phyloP scores from a whole-genome alignment of 1,284 basidiomycete genomes.

The Polyporus tsugae region DNA sequence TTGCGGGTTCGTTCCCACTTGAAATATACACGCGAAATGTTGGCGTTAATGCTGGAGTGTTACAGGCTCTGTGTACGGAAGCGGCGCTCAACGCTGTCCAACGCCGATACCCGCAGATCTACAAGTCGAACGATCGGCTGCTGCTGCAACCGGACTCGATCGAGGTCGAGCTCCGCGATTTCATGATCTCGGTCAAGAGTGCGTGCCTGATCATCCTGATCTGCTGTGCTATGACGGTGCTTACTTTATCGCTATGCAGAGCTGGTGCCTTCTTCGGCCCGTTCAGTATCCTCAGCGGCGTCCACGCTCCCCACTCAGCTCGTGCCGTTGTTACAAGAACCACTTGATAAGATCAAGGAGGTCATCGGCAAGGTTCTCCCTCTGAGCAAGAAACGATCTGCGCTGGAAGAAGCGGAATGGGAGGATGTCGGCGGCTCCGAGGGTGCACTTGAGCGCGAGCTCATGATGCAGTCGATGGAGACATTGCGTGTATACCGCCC shows the following conservation, averaged over 20 bases:
- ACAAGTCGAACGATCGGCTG: slow-evolving; percentile 90
- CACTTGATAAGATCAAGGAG: slow-evolving; percentile 76
- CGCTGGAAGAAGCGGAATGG: slow-evolving; percentile 94
- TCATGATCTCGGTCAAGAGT: slow-evolving; percentile 99
- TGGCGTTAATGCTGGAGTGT: not conserved
- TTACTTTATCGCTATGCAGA: slow-evolving; percentile 54
- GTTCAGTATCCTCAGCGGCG: slow-evolving; percentile 88
- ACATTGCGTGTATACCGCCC: slow-evolving; percentile 92
- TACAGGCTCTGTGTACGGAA: slow-evolving; percentile 93
- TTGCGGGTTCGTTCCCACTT: slow-evolving; percentile 70
- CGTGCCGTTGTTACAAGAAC: slow-evolving; percentile 76
- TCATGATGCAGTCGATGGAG: slow-evolving; percentile 92
- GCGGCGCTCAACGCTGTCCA: slow-evolving; percentile 98
- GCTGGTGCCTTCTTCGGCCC: slow-evolving; percentile 92
- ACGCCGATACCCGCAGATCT: slow-evolving; percentile 96
- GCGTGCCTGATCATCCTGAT: slow-evolving; percentile 40
- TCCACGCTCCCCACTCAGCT: slow-evolving; percentile 89
- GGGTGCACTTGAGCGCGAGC: slow-evolving; percentile 82
- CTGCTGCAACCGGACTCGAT: slow-evolving; percentile 90
- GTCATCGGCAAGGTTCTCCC: slow-evolving; percentile 80
- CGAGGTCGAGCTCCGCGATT: slow-evolving; percentile 88
- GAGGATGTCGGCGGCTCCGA: slow-evolving; percentile 77
- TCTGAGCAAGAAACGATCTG: slow-evolving; percentile 75
- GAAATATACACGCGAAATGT: not conserved
- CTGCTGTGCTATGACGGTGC: slow-evolving; percentile 18